Evolutionary conservation across 306 rosid species (phyloP).

Genomic region (Chamaecrista fasciculata): DNA sequence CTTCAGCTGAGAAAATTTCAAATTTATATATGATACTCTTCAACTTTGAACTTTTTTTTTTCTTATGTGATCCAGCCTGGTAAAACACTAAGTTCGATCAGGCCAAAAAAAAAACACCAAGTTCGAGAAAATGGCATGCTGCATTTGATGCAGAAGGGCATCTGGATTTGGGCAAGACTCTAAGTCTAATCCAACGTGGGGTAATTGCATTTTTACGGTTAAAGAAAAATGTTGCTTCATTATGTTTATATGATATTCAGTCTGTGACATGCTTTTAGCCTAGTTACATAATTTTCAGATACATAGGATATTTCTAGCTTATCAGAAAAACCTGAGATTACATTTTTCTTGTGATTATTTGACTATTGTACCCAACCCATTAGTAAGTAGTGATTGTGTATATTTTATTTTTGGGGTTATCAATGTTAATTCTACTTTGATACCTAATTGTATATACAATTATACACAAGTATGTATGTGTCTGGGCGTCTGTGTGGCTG

Average conservation of each 20-base stretch:
- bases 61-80: conserved; percentile 64
- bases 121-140: conserved; percentile 89
- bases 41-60: conserved; percentile 15
- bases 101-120: conserved; percentile 82
- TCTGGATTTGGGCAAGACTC: conserved; percentile 81
- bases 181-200: conserved; percentile 85
- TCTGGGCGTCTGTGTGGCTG: too few relatives aligned
- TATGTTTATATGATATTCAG: conserved; percentile 25
- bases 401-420: too few relatives aligned
- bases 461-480: background rate
- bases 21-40: conserved; percentile 22
- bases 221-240: conserved; percentile 24
- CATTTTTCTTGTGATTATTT: background rate
- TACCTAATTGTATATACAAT: too few relatives aligned
- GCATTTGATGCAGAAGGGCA: conserved; percentile 81
- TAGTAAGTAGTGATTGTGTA: too few relatives aligned
- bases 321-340: conserved; percentile 11
- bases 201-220: conserved; percentile 49
- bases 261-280: conserved; percentile 1
- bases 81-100: conserved; percentile 77
- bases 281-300: background rate
- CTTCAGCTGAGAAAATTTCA: background rate
- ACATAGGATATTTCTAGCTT: conserved; percentile 13
- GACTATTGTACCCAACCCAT: background rate
- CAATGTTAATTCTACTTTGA: too few relatives aligned